Evolutionary conservation across 23 red algal genomes (phyloP), one percentile per base, ranked within the genome.

Genomic region (Gracilaria gracilis): DNA sequence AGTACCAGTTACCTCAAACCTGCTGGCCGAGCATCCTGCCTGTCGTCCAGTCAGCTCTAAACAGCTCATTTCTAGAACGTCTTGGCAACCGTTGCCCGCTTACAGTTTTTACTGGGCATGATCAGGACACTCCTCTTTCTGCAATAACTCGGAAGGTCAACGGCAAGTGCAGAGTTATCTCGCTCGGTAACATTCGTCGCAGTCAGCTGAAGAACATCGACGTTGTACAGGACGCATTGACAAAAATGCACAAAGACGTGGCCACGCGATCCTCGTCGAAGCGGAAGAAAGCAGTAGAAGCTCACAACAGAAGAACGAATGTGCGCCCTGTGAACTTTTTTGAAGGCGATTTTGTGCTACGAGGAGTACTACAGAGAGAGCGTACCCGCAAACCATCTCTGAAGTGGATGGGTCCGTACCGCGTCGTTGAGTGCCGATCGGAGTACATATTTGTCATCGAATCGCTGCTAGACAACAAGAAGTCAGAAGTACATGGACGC

Each of bases 11-110:
- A 47, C 80, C 55, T 20, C 49, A 39, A 17, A 32, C 11, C 21
- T 84, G 80, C 23, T 84, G 0, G 47, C 55, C 80, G 5, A 67
- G 39, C 11, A 33, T 84, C 28, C n/a, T 84, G 11, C 80, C 55
- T 23, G 59, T 84, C 20, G 80, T 65, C 9, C 80, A 66, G 54
- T 84, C 80, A 13, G 55, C 58, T 4, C 58, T 65, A 17, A 84
- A 84, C 57, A 84, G 59, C 3, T 35, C 55, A 8, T 21, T 66
- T 4, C 55, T 84, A 6, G 15, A 61, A 12, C n/a, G 55, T 12
- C 55, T 84, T 13, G 80, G 80, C 7, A 84, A 84, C 54, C 59
- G 55, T 33, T 84, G 53, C 34, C 77, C 55, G 12, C 58, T 65
- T 21, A 84, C 80, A 8, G 80, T 84, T 15, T 84, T 84, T 31